These are phyloP conservation scores for Aspergillus quadrilineatus DNA, from an alignment of 2,329 filamentous ascomycete species.

Conservation along the genomic window DNA sequence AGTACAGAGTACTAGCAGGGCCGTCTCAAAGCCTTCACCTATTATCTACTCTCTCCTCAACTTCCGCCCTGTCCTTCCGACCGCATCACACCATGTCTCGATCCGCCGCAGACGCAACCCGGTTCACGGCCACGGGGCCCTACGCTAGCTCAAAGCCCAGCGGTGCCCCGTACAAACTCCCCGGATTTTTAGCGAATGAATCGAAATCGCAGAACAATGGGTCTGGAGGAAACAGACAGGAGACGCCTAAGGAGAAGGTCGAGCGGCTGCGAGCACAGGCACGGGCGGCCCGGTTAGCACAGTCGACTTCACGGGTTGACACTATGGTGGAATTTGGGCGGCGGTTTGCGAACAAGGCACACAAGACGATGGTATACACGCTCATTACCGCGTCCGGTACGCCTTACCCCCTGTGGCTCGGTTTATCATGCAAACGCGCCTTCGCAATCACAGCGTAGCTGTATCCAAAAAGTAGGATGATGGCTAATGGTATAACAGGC, in stretches of 20 bases:
- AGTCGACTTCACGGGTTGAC: constrained; percentile 58
- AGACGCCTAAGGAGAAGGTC: constrained; percentile 70
- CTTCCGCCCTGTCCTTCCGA: not conserved
- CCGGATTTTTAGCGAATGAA: constrained; percentile 26
- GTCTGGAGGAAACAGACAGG: constrained; percentile 35
- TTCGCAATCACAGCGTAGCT: not conserved
- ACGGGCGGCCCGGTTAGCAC: constrained; percentile 62
- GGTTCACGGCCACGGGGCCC: constrained; percentile 52
- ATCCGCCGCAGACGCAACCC: constrained; percentile 50
- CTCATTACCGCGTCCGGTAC: constrained; percentile 63
- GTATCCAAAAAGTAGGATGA: not conserved
- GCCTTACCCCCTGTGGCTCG: constrained; percentile 18
- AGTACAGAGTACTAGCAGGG: not conserved
- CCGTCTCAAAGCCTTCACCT: not conserved
- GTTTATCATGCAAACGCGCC: not conserved
- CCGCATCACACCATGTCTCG: constrained; percentile 40
- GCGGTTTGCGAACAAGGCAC: constrained; percentile 59
- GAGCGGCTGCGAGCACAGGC: constrained; percentile 67
- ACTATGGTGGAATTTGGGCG: constrained; percentile 53
- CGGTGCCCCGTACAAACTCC: constrained; percentile 33
- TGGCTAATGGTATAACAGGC: constrained; percentile 41
- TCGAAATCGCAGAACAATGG: constrained; percentile 19
- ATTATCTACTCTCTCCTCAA: not conserved
- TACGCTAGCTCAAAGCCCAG: constrained; percentile 47
- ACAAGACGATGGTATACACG: constrained; percentile 59